Percentiles rank a stretch among this genome's conserved stretches.
Evolutionary conservation across 179 eudicot genomes (phyloP).

Genomic region (Heliamphora pulchella): DNA sequence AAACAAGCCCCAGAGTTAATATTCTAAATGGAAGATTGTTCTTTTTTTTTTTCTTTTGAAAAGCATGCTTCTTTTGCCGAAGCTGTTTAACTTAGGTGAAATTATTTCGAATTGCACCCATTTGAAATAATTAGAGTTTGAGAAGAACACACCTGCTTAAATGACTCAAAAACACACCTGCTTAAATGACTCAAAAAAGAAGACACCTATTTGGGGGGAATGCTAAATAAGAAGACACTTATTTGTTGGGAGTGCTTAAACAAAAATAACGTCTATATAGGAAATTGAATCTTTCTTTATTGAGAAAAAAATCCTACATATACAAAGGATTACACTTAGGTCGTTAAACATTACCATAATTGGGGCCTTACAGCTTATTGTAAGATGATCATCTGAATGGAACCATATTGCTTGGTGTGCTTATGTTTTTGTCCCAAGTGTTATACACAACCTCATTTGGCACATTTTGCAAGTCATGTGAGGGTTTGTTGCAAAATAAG

Average conservation of each 20-base stretch:
- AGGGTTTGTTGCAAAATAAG: background rate
- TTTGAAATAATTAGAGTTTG: background rate
- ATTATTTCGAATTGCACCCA: background rate
- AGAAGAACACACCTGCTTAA: background rate
- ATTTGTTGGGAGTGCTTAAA: background rate
- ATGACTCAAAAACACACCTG: too few relatives aligned
- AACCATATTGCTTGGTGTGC: background rate
- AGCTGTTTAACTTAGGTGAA: background rate
- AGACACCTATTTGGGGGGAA: background rate
- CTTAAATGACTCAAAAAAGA: background rate
- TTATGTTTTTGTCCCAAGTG: too few relatives aligned
- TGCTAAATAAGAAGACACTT: background rate
- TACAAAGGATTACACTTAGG: background rate
- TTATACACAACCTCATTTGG: background rate
- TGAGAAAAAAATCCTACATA: background rate
- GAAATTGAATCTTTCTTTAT: background rate
- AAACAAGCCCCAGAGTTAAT: background rate
- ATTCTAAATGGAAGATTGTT: background rate
- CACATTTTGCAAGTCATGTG: background rate
- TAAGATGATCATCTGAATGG: background rate
- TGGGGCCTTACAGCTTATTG: background rate
- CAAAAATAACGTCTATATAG: background rate
- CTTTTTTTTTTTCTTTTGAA: background rate
- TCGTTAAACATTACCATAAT: conserved; percentile 5
- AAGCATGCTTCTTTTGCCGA: too few relatives aligned